phyloP scores from a whole-genome alignment of 805 yeast species.

The Suhomyces vadensis region DNA sequence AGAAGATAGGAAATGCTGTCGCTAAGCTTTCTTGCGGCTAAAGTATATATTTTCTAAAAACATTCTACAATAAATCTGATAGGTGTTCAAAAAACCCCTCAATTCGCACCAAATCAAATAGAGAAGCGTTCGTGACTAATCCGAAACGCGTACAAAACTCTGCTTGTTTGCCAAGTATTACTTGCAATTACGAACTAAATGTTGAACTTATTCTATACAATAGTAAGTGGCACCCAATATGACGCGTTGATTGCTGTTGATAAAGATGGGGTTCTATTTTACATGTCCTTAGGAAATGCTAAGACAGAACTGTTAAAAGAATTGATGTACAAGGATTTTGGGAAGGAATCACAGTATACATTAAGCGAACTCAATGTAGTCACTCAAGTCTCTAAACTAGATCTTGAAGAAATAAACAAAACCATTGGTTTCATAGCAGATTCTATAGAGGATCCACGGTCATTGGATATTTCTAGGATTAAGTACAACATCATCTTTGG shows the following conservation, averaged over 20 bases:
- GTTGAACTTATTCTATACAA: slow-evolving; percentile 15
- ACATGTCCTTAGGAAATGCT: slow-evolving; percentile 21
- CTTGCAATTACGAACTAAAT: too few species aligned
- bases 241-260: slow-evolving; percentile 19
- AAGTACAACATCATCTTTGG: slow-evolving; percentile 36
- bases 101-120: too few species aligned
- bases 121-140: too few species aligned
- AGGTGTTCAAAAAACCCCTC: too few species aligned
- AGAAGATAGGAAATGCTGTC: slow-evolving; percentile 29
- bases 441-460: slow-evolving; percentile 14
- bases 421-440: slow-evolving; percentile 13
- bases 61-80: too few species aligned
- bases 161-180: too few species aligned
- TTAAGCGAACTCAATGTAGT: slow-evolving; percentile 1
- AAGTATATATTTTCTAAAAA: too few species aligned
- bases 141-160: too few species aligned
- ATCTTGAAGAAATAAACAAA: background rate
- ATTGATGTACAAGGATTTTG: slow-evolving; percentile 16
- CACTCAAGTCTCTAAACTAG: background rate
- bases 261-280: slow-evolving; percentile 17
- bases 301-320: slow-evolving; percentile 5
- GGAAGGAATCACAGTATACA: slow-evolving; percentile 1
- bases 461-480: slow-evolving; percentile 11
- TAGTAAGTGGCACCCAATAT: slow-evolving; percentile 9
- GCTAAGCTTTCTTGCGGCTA: background rate